A percentile compares a stretch with the other conserved stretches of the same genome.
Evolutionary conservation across 768 basidiomycete species (phyloP).

Genomic region (Rhizopogon vesiculosus): DNA sequence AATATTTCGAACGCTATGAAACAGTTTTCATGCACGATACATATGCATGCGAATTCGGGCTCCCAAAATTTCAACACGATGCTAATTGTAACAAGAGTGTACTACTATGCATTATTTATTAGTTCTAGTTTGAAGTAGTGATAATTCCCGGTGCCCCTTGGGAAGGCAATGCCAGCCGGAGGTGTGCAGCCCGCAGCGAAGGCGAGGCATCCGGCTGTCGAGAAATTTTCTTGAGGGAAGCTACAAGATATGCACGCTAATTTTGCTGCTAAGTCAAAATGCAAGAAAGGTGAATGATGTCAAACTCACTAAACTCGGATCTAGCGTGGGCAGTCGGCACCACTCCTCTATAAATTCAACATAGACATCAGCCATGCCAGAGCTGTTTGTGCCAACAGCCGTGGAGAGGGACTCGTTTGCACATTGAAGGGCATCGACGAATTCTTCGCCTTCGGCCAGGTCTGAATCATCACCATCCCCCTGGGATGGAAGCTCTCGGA

Average conservation of each 20-base stretch:
- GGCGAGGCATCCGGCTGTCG: constrained; percentile 15
- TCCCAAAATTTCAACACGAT: no score
- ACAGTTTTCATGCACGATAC: no score
- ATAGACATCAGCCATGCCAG: constrained; percentile 31
- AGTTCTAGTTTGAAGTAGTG: no score
- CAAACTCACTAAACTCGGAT: constrained; percentile 26
- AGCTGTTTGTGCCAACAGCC: constrained; percentile 18
- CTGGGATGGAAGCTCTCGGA: constrained; percentile 23
- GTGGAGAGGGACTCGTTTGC: constrained; percentile 25
- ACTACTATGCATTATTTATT: no score
- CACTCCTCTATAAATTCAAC: constrained; percentile 44
- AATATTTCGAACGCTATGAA: no score
- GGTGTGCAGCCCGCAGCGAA: constrained; percentile 30
- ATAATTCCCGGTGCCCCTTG: no score
- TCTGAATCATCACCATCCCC: constrained; percentile 12
- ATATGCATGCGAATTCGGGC: no score
- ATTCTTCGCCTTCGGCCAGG: constrained; percentile 12
- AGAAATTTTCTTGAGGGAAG: constrained; percentile 36
- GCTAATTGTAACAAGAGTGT: no score
- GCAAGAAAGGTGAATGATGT: constrained; percentile 9
- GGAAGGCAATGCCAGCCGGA: constrained; percentile 26
- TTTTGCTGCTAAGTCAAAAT: constrained; percentile 34
- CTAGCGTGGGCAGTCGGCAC: constrained; percentile 32
- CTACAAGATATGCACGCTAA: constrained; percentile 39
- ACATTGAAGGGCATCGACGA: constrained; percentile 24